phyloP scores from a whole-genome alignment of 179 eudicot genomes.

The Beta lomatogona region DNA sequence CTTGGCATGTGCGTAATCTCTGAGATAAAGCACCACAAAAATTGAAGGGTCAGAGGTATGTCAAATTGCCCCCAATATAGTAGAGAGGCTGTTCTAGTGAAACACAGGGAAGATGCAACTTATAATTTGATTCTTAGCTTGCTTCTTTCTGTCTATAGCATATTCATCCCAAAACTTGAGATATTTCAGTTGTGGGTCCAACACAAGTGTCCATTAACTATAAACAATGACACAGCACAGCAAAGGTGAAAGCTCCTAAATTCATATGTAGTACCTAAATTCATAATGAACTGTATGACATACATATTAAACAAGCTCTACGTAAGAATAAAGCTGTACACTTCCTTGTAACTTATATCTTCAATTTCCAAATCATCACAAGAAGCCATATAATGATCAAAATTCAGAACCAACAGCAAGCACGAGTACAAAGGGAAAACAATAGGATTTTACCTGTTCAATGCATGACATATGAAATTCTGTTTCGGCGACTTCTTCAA shows the following conservation, averaged over 20 bases:
- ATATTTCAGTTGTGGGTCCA: no score
- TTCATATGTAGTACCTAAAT: background rate
- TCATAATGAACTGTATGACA: no score
- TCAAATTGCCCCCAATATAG: background rate
- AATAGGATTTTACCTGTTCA: constrained; percentile 57
- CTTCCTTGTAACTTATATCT: background rate
- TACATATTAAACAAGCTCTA: no score
- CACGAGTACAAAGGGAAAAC: constrained; percentile 7
- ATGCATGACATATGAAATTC: constrained; percentile 76
- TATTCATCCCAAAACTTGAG: background rate
- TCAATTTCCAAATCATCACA: background rate
- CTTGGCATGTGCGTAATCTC: constrained; percentile 80
- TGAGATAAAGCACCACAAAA: constrained; percentile 31
- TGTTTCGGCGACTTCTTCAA: constrained; percentile 72
- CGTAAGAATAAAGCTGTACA: background rate
- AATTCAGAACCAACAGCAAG: background rate
- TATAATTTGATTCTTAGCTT: no score
- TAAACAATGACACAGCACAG: background rate
- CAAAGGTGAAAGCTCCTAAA: background rate
- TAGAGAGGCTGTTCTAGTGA: background rate
- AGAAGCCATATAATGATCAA: constrained; percentile 12
- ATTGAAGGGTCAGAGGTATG: background rate
- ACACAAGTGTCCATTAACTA: background rate
- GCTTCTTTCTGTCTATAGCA: background rate
- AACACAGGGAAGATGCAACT: background rate